Evolutionary conservation across 805 yeast species (phyloP), one percentile per base, ranked within the genome.

Genomic region (Yamadazyma sp.): DNA sequence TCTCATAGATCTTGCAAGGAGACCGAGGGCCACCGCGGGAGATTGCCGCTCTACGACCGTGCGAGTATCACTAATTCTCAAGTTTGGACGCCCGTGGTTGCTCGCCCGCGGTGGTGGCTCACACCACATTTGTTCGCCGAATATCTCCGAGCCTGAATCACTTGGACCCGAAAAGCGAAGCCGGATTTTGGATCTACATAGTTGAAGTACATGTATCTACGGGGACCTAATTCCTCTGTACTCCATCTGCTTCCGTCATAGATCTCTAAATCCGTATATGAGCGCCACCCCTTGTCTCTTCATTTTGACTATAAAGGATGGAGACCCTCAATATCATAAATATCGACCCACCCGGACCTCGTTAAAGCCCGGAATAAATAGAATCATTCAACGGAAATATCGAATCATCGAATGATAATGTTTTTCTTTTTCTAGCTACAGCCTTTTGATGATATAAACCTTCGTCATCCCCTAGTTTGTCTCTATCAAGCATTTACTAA

Each of bases 271-370:
- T n/a, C n/a, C n/a, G n/a, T n/a, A n/a, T n/a, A n/a, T n/a, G n/a
- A n/a, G n/a, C n/a, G n/a, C n/a, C n/a, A n/a, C n/a, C n/a, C n/a
- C n/a, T n/a, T n/a, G n/a, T n/a, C n/a, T 42, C 42, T 20, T 11
- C 42, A 8, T 27, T 38, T 32, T 28, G 38, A 17, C 29, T 25
- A 11, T 40, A 38, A 27, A 35, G 31, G 34, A 35, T 37, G 37
- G 32, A 26, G 12, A 26, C 25, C 4, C 25, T 34, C 10, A 15
- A 25, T 13, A 12, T 25, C 14, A 4, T 3, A 25, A 25, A 25
- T 13, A 16, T 19, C 9, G 20, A 30, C 6, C 33, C 33, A 30
- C 33, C 21, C 33, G 25, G 10, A 16, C 17, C 24, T 7, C 33
- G 33, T 25, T 19, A 30, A 30, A 30, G 25, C 25, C 33, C 33